Percentiles rank a stretch among this genome's conserved stretches.
Evolutionary conservation across 176 grass and related monocot genomes (phyloP).

Genomic region (Oryza coarctata): DNA sequence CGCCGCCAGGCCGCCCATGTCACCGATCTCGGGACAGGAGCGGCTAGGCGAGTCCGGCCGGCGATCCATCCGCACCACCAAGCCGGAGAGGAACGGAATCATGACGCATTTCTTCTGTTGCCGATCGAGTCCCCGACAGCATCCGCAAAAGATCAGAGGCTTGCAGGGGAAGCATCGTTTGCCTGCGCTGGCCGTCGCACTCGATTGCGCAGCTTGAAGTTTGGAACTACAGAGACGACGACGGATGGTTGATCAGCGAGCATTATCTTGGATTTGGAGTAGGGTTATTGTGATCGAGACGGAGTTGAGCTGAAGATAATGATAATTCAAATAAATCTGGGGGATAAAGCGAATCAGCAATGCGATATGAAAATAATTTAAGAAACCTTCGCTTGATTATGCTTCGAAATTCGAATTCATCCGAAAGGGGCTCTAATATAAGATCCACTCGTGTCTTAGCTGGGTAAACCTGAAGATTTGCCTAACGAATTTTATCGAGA

Average conservation of each 20-base stretch:
- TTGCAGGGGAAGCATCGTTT: not conserved
- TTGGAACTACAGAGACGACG: not conserved
- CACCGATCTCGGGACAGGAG: not conserved
- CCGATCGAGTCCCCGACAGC: not conserved
- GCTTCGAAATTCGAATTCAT: too few species aligned
- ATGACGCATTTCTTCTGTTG: not conserved
- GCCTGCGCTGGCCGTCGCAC: constrained; percentile 2
- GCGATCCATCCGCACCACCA: not conserved
- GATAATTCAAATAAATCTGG: not conserved
- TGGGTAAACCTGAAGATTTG: too few species aligned
- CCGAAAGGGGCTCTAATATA: too few species aligned
- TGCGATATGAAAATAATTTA: too few species aligned
- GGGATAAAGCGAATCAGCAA: not conserved
- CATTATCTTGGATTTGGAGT: not conserved
- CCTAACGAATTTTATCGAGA: too few species aligned
- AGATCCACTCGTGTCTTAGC: too few species aligned
- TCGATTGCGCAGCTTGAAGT: not conserved
- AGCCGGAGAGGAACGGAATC: not conserved
- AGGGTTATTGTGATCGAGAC: not conserved
- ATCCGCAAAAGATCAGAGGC: not conserved
- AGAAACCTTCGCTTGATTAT: not conserved
- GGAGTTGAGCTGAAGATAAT: not conserved
- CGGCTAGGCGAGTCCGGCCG: not conserved
- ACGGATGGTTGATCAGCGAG: not conserved
- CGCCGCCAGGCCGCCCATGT: not conserved